These are phyloP conservation scores for Phyllosticta ampelicida DNA, from an alignment of 2,329 filamentous ascomycete species.

Conservation along the genomic window DNA sequence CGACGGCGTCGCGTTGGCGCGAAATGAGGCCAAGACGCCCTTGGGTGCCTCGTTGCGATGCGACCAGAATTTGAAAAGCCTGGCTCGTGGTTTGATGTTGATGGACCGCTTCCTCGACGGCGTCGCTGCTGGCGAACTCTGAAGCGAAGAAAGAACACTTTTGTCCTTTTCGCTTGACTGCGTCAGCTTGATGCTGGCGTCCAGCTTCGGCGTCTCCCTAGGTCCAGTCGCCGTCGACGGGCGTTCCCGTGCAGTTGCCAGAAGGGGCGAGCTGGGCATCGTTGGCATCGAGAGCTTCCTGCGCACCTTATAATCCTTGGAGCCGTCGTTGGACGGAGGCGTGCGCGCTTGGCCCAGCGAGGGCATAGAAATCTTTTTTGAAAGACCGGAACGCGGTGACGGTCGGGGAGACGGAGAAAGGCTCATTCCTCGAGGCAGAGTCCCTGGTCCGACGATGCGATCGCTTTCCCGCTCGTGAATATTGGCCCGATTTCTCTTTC, in stretches of 20 bases:
- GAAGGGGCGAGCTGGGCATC: background rate
- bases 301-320: background rate
- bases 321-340: background rate
- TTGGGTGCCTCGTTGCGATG: slow-evolving; percentile 11
- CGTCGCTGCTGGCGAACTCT: background rate
- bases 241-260: background rate
- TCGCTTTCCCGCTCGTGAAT: slow-evolving; percentile 1
- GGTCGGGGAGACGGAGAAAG: slow-evolving; percentile 2
- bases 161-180: background rate
- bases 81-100: slow-evolving; percentile 22
- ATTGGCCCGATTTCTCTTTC: slow-evolving; percentile 1
- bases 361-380: slow-evolving; percentile 6
- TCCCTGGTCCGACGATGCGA: slow-evolving; percentile 2
- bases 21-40: slow-evolving; percentile 2
- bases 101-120: background rate
- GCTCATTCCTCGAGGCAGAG: slow-evolving; percentile 6
- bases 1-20: background rate
- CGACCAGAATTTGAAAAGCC: slow-evolving; percentile 28
- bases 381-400: background rate
- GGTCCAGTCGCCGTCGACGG: background rate
- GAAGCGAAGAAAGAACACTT: background rate
- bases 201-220: background rate
- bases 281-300: background rate
- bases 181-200: background rate
- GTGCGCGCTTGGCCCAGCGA: background rate